A percentile compares a stretch with the other conserved stretches of the same genome.
Conservation (phyloP, 2,329 filamentous ascomycete species). For the Verticillium klebahnii region DNA sequence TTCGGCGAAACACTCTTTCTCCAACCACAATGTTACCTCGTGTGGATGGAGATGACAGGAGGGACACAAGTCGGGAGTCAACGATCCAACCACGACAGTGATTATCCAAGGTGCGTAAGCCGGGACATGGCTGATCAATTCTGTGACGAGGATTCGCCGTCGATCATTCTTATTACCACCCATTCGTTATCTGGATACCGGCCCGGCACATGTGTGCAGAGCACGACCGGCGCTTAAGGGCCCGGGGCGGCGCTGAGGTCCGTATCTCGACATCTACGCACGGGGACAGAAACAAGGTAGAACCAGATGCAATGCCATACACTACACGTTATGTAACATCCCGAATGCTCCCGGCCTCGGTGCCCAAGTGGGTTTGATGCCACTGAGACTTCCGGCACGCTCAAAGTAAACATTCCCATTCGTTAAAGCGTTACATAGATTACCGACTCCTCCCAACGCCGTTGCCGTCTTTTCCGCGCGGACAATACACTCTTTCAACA, state of each 20-base stretch:
- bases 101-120: not conserved
- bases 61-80: not conserved
- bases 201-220: not conserved
- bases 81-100: not conserved
- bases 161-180: not conserved
- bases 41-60: not conserved
- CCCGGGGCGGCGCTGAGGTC: not conserved
- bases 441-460: not conserved
- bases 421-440: not conserved
- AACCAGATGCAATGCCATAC: not conserved
- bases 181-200: not conserved
- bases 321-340: not conserved
- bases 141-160: not conserved
- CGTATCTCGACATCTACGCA: not conserved
- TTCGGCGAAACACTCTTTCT: not conserved
- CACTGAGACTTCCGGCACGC: not conserved
- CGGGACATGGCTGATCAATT: not conserved
- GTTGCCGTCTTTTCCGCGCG: not conserved
- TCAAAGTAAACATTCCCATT: not conserved
- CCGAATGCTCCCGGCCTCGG: not conserved
- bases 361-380: not conserved
- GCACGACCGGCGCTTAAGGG: not conserved
- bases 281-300: too few relatives aligned
- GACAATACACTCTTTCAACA: not conserved
- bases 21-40: not conserved